Evolutionary conservation across 192 early-diverging fungal species (phyloP), one percentile per base, ranked within the genome.

Genomic region (Coemansia asiatica): DNA sequence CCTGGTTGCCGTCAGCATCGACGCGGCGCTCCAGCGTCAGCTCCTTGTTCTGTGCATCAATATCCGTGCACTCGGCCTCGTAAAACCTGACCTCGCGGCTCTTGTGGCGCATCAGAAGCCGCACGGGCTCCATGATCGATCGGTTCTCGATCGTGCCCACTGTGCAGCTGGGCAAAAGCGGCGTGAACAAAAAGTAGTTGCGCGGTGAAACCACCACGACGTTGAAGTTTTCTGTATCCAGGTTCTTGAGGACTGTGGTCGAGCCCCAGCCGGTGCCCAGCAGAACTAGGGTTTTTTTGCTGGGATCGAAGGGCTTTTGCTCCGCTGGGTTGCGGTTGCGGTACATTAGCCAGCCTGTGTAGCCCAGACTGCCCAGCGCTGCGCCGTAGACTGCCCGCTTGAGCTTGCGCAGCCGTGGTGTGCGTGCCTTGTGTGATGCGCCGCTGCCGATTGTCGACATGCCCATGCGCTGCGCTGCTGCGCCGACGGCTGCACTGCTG

Each of bases 11-110:
- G 47, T 93, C 90, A 26, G 88, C 87, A 59, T 87, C 83, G 38
- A 47, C 49, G 65, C 60, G 73, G 83, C 90, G 91, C 76, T 87
- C 79, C 60, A 97, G 84, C 19, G 85, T 88, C 58, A 97, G 84
- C n/a, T 80, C 82, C 82, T 95, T 93, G 47, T 83, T 84, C 22
- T 85, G 86, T 7, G 88, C 88, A 58, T 97, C 91, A 64, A 97
- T 93, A n/a, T 90, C 84, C 6, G 86, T 94, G 85, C 93, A 95
- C 63, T 89, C 91, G 64, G 90, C 94, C 75, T 97, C 95, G 62
- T 91, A 88, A 66, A 96, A 93, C 78, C 84, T 86, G 71, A 95
- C 87, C 64, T 88, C 88, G 40, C 92, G 86, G 46, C 78, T 82
- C 85, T 97, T 97, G 84, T 91, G 90, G 22, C 93, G 87, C 56